Evolutionary conservation across 1,284 basidiomycete species (phyloP), one percentile per base, ranked within the genome.

Genomic region (Somion occarium): DNA sequence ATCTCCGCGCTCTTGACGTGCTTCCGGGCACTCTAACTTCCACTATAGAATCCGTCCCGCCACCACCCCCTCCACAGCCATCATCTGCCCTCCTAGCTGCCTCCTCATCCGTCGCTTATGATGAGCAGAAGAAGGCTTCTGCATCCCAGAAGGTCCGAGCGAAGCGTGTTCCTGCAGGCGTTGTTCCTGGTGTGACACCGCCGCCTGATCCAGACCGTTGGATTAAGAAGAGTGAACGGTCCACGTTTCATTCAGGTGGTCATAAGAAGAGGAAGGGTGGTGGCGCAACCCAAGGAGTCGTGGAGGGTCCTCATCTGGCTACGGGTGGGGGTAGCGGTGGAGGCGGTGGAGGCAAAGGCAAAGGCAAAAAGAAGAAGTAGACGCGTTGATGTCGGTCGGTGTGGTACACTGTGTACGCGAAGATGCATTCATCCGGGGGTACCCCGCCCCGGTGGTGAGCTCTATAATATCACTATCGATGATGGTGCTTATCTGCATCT

Each of bases 161-260:
- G 66, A 79, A 79, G 57, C 82, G 87, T 61, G 74, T 90, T 19
- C 88, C 88, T 13, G 73, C 78, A 50, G 83, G 85, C 24, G 83
- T 90, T 18, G 68, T 82, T 13, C 85, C 81, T 22, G 88, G 88
- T 18, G 82, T 88, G 11, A 88, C 87, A 3, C 86, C 87, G 19
- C 73, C 79, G 27, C 86, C 87, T 46, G 85, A 90, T 68, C 87
- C 88, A 20, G 88, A 91, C 64, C 73, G 89, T 54, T 90, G 88
- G 86, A 67, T 91, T 53, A 91, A 88, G 77, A 89, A 88, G 71
- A 86, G 78, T 51, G 87, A 88, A 64, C 72, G 88, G 55, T 76
- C 83, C 39, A 78, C 69, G 30, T 80, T 76, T 63, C 70, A 64
- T 43, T 68, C 72, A 53, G 73, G 61, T 62, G 61, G 70, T 67